These are phyloP conservation scores for Cyamopsis tetragonoloba DNA, from an alignment of 306 rosid species.

Conservation along the genomic window DNA sequence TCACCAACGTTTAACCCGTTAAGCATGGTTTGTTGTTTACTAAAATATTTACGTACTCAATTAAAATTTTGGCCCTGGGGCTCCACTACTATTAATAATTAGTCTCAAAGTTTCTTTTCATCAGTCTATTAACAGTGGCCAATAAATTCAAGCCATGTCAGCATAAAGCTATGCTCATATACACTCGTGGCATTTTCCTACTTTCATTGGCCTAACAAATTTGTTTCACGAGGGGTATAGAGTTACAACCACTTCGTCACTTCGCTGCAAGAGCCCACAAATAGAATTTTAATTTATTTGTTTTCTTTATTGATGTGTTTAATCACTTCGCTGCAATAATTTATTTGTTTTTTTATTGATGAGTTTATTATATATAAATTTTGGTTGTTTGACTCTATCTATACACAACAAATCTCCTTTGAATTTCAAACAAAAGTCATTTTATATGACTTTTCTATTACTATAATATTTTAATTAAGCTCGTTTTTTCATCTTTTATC, in stretches of 20 bases:
- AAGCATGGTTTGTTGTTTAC: conserved; percentile 9
- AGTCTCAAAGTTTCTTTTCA: background rate
- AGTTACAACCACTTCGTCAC: background rate
- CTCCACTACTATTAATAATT: background rate
- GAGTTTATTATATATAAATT: too few relatives aligned
- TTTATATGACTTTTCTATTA: too few relatives aligned
- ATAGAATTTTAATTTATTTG: conserved; percentile 3
- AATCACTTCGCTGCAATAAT: too few relatives aligned
- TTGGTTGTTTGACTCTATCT: too few relatives aligned
- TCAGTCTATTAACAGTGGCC: conserved; percentile 16
- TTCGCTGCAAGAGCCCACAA: background rate
- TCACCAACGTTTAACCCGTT: background rate
- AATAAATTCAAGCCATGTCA: background rate
- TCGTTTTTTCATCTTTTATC: too few relatives aligned
- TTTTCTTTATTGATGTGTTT: background rate
- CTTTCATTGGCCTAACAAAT: background rate
- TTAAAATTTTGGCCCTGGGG: conserved; percentile 3
- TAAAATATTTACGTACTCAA: background rate
- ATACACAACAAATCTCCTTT: too few relatives aligned
- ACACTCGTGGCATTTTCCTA: conserved; percentile 22
- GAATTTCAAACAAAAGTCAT: too few relatives aligned
- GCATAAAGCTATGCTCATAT: conserved; percentile 7
- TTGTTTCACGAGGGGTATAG: conserved; percentile 16
- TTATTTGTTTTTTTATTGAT: too few relatives aligned
- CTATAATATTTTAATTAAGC: too few relatives aligned